Conservation (phyloP, 352 stramenopile genomes). For the Phytopythium helicoides region DNA sequence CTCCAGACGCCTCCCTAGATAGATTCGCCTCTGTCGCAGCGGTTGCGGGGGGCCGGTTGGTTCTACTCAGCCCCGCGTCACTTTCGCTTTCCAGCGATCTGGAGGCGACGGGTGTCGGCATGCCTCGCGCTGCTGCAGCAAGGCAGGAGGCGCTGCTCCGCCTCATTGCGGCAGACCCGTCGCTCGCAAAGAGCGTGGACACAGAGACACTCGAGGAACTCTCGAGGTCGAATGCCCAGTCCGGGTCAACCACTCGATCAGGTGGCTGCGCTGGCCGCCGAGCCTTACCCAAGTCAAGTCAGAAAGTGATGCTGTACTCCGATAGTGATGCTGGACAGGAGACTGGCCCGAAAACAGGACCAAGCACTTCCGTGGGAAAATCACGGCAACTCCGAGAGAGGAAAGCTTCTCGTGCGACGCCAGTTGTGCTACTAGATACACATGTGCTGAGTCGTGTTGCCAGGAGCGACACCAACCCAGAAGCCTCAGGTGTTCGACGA, state of each 20-base stretch:
- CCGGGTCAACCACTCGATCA: too few species aligned
- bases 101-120: slow-evolving; percentile 7
- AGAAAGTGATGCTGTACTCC: slow-evolving; percentile 1
- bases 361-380: too few species aligned
- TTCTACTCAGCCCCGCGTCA: too few species aligned
- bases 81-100: not conserved
- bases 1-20: too few species aligned
- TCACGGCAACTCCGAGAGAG: too few species aligned
- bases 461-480: not conserved
- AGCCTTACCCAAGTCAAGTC: too few species aligned
- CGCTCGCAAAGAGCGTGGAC: slow-evolving; percentile 36
- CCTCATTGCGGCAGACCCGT: slow-evolving; percentile 43
- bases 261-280: not conserved
- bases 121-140: slow-evolving; percentile 22
- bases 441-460: slow-evolving; percentile 13
- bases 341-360: not conserved
- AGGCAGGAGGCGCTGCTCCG: slow-evolving; percentile 47
- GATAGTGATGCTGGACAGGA: not conserved
- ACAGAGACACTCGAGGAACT: slow-evolving; percentile 34
- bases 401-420: not conserved
- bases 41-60: too few species aligned
- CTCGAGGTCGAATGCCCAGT: slow-evolving; percentile 16
- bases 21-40: too few species aligned
- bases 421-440: slow-evolving; percentile 31
- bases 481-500: not conserved